A percentile compares a stretch with the other conserved stretches of the same genome.
These are phyloP conservation scores for Alternaria panax DNA, from an alignment of 2,329 filamentous ascomycete species.

Conservation along the genomic window DNA sequence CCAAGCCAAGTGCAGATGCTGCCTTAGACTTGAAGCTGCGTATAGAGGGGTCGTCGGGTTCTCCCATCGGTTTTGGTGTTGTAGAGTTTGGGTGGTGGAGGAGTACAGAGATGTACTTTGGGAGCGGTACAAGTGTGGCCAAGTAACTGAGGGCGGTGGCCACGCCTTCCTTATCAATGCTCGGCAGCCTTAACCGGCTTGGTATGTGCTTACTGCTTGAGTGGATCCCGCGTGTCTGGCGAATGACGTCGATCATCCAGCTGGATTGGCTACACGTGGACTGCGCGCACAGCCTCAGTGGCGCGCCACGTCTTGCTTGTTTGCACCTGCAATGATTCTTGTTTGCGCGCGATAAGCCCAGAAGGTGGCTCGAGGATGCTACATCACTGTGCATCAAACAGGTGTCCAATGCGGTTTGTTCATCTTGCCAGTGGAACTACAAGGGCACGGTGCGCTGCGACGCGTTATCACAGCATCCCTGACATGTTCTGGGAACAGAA, in stretches of 20 bases:
- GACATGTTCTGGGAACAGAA: slow-evolving; percentile 1
- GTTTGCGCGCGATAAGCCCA: background rate
- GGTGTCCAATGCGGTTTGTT: background rate
- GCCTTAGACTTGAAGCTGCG: slow-evolving; percentile 61
- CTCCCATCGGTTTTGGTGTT: slow-evolving; percentile 59
- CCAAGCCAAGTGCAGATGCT: slow-evolving; percentile 55
- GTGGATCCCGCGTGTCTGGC: background rate
- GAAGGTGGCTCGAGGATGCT: background rate
- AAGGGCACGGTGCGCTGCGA: background rate
- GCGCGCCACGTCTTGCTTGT: slow-evolving; percentile 2
- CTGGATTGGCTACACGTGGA: slow-evolving; percentile 5
- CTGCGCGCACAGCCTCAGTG: slow-evolving; percentile 14
- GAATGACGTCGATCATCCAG: slow-evolving; percentile 16
- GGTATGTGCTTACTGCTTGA: background rate
- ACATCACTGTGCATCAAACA: background rate
- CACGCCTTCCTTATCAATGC: slow-evolving; percentile 27
- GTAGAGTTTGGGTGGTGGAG: slow-evolving; percentile 13
- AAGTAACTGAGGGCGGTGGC: slow-evolving; percentile 31
- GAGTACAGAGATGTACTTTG: slow-evolving; percentile 23
- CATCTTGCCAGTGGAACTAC: background rate
- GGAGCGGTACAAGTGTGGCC: slow-evolving; percentile 7
- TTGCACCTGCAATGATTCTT: background rate
- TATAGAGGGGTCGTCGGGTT: slow-evolving; percentile 61
- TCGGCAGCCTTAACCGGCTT: slow-evolving; percentile 16
- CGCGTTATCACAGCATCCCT: background rate